phyloP scores from a whole-genome alignment of 179 eudicot species.

The Spinacia oleracea region DNA sequence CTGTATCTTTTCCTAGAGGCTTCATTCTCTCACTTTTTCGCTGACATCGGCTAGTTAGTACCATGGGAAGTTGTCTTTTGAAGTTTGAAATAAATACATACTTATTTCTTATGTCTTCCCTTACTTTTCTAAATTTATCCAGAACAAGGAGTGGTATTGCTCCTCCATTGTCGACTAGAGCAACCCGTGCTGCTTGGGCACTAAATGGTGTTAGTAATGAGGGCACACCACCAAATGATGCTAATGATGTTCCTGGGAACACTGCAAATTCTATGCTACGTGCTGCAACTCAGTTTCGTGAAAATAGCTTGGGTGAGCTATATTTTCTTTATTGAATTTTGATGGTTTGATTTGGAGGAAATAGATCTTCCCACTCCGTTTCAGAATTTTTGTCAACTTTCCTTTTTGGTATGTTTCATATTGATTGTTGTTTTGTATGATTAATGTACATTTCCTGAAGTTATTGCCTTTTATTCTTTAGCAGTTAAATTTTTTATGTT shows the following conservation, averaged over 20 bases:
- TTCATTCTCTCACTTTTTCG: not conserved
- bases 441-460: not conserved
- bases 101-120: not conserved
- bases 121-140: not conserved
- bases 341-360: not conserved
- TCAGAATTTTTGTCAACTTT: not conserved
- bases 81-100: not conserved
- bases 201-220: conserved; percentile 30
- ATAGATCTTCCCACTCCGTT: not conserved
- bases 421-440: not conserved
- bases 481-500: not conserved
- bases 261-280: conserved; percentile 27
- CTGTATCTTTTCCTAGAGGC: not conserved
- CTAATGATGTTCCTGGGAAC: conserved; percentile 33
- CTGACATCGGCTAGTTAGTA: not conserved
- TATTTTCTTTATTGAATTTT: not conserved
- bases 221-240: conserved; percentile 12
- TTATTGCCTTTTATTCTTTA: not conserved
- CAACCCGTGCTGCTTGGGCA: conserved; percentile 89
- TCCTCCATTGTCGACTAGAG: conserved; percentile 73
- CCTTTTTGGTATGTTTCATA: not conserved
- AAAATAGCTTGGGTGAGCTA: conserved; percentile 51
- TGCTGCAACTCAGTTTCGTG: conserved; percentile 34
- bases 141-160: conserved; percentile 56
- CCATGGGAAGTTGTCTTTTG: not conserved